Base-by-base conservation (phyloP, 1,284 basidiomycete genomes). In the Flammula alnicola region DNA sequence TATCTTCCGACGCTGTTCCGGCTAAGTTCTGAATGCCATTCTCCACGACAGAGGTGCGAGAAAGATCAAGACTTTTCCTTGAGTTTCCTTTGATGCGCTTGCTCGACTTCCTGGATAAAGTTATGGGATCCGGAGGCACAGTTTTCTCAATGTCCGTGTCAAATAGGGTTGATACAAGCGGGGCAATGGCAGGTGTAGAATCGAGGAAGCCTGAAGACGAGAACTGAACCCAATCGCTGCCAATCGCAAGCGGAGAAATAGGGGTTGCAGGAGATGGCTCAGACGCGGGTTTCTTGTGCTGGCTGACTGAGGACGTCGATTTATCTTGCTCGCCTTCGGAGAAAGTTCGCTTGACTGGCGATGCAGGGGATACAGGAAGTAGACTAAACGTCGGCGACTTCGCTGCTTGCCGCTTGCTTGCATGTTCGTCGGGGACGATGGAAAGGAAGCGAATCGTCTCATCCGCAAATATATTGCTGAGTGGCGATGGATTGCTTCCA, bases 101-200 rank as follows among this genome's bases (percentile, higher is more conserved):
- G 44, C 56, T 59, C 11, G 59, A 58, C n/a, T 54, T 61, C 44
- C 57, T 44, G 17, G 58, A 44, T 1, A 62, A 26, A 10, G 50
- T 27, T 14, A 50, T 17, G 3, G 51, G 42, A 11, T 53, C 50
- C 30, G 63, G 60, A 1, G 84, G 81, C 2, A 66, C 60, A 2
- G 84, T 85, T 14, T 78, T 73, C 61, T 88, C 86, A 12, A 83
- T 56, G 51, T 88, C 83, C 27, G 72, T 77, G 46, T 84, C 80
- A 36, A 82, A 65, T 12, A 86, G 72, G 0, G 83, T 83, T 2
- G 74, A 67, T 9, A 80, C 79, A 4, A 90, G 75, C 19, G 80
- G 77, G 11, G 69, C 69, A 4, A 71, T 67, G 0, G 72, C 57
- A 1, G 65, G 46, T 3, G 64, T 57, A 4, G 67, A 65, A 31